phyloP scores from a whole-genome alignment of 2,329 filamentous ascomycete species.

The Cladophialophora exuberans region DNA sequence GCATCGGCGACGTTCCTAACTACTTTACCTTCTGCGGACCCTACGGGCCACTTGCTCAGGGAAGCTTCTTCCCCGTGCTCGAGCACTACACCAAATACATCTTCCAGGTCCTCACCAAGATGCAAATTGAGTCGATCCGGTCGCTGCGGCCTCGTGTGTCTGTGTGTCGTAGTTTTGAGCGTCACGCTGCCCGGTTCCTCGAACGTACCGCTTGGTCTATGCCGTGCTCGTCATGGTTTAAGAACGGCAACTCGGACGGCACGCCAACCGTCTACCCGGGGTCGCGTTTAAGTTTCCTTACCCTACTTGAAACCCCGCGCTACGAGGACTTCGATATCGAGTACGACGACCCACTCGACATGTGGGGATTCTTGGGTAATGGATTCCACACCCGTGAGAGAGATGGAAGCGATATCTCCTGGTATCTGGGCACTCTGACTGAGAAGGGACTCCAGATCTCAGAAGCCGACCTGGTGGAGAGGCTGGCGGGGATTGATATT shows the following conservation, averaged over 20 bases:
- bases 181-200: slow-evolving; percentile 44
- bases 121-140: slow-evolving; percentile 39
- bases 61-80: slow-evolving; percentile 46
- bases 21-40: slow-evolving; percentile 45
- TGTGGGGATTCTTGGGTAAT: slow-evolving; percentile 45
- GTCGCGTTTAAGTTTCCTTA: background rate
- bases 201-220: slow-evolving; percentile 32
- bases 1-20: slow-evolving; percentile 31
- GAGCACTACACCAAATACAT: slow-evolving; percentile 44
- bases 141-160: slow-evolving; percentile 22
- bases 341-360: slow-evolving; percentile 41
- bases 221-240: slow-evolving; percentile 17
- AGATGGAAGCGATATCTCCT: slow-evolving; percentile 1
- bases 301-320: slow-evolving; percentile 28
- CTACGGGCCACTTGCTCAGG: slow-evolving; percentile 46
- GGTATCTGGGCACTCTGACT: background rate
- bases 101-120: slow-evolving; percentile 41
- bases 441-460: too few relatives aligned
- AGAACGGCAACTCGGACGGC: slow-evolving; percentile 39
- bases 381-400: slow-evolving; percentile 32
- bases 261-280: slow-evolving; percentile 2
- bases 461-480: too few relatives aligned
- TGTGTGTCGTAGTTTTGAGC: slow-evolving; percentile 37
- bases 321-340: slow-evolving; percentile 40
- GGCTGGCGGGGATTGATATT: too few relatives aligned